phyloP scores from a whole-genome alignment of 768 basidiomycete species.

The Lentinula edodes region DNA sequence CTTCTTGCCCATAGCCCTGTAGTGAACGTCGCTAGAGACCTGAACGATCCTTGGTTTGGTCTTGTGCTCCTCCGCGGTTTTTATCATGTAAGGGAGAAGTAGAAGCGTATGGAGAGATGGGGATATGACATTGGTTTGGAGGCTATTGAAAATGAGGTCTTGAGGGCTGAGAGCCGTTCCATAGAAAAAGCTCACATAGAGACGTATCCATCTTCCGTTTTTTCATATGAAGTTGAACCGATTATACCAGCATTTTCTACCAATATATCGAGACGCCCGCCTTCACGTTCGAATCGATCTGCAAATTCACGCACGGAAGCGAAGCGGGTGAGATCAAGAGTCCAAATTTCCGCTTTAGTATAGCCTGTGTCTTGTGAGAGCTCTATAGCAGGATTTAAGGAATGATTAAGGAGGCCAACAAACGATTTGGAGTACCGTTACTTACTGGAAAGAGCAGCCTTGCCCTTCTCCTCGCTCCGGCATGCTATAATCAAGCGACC shows the following conservation, averaged over 20 bases:
- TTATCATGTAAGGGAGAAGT: slow-evolving; percentile 36
- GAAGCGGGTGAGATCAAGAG: slow-evolving; percentile 23
- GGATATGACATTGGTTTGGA: slow-evolving; percentile 44
- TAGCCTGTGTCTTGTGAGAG: slow-evolving; percentile 18
- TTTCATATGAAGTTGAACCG: background rate
- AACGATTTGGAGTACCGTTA: slow-evolving; percentile 7
- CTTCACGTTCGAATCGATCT: slow-evolving; percentile 14
- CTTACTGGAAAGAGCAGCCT: slow-evolving; percentile 15
- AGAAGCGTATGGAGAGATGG: slow-evolving; percentile 33
- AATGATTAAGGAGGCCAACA: background rate
- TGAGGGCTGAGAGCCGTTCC: too few relatives aligned
- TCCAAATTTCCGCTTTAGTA: slow-evolving; percentile 20
- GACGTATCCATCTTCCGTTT: background rate
- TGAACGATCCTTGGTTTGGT: slow-evolving; percentile 33
- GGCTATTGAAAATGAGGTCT: slow-evolving; percentile 19
- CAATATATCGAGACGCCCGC: slow-evolving; percentile 18
- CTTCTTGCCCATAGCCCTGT: slow-evolving; percentile 12
- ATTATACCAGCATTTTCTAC: slow-evolving; percentile 25
- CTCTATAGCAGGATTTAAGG: slow-evolving; percentile 10
- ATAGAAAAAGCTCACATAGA: background rate
- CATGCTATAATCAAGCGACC: slow-evolving; percentile 20
- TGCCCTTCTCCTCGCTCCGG: slow-evolving; percentile 20
- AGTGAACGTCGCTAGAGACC: slow-evolving; percentile 38
- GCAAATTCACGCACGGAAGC: slow-evolving; percentile 22
- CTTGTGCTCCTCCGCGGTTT: slow-evolving; percentile 26